These are phyloP conservation scores for Globisporangium viniferum DNA, from an alignment of 352 stramenopile species.

Conservation along the genomic window DNA sequence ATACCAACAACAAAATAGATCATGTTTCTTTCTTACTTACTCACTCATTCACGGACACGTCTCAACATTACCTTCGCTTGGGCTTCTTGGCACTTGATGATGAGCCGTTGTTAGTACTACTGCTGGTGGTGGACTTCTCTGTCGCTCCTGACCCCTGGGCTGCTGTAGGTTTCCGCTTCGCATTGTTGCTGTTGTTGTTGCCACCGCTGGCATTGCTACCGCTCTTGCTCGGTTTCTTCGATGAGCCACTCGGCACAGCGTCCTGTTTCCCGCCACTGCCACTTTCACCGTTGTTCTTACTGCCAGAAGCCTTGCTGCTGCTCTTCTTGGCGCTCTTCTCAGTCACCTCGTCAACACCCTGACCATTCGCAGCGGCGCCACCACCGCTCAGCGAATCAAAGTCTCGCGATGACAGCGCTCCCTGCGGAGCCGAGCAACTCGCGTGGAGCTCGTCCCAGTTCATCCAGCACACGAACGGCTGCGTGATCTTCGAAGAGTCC, in stretches of 20 bases:
- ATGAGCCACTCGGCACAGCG: not conserved
- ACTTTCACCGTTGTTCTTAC: not conserved
- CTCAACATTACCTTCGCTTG: conserved; percentile 21
- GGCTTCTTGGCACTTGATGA: conserved; percentile 22
- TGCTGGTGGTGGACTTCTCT: conserved; percentile 16
- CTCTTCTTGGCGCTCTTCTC: conserved; percentile 20
- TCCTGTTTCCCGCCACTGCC: conserved; percentile 14
- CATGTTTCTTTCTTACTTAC: not conserved
- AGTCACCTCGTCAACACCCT: conserved; percentile 2
- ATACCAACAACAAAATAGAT: conserved; percentile 3
- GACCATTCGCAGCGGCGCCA: not conserved
- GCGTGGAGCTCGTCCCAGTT: conserved; percentile 80
- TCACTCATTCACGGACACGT: not conserved
- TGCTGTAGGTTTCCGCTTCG: conserved; percentile 19
- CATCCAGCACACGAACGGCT: conserved; percentile 87
- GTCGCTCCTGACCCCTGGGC: not conserved
- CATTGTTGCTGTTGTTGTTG: conserved; percentile 1
- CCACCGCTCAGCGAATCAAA: conserved; percentile 6
- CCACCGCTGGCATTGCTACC: conserved; percentile 12
- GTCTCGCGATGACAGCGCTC: conserved; percentile 25
- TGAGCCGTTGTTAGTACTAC: not conserved
- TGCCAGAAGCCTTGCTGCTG: not conserved
- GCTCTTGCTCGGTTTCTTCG: conserved; percentile 15
- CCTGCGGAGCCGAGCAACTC: conserved; percentile 73
- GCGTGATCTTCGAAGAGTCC: conserved; percentile 56